These are phyloP conservation scores for Boletus subcaerulescens DNA, from an alignment of 768 basidiomycete species.

Conservation along the genomic window DNA sequence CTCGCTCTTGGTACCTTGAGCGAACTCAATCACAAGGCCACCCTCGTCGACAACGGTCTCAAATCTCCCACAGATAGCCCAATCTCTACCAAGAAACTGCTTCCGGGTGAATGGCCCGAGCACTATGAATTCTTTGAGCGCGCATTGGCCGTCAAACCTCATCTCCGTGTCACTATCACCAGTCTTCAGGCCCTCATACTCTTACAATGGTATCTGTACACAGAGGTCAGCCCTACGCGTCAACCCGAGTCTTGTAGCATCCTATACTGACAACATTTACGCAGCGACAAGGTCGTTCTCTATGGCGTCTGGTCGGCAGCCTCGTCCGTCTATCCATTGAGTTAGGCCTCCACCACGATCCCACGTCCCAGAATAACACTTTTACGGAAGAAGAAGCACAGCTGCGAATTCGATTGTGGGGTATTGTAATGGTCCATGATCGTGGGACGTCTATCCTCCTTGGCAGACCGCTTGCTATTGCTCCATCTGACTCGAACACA, in stretches of 20 bases:
- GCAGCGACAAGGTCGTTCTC: conserved; percentile 83
- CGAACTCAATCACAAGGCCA: conserved; percentile 73
- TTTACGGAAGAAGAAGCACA: conserved; percentile 79
- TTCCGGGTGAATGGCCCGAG: conserved; percentile 65
- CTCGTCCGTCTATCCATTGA: conserved; percentile 81
- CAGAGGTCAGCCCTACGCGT: conserved; percentile 53
- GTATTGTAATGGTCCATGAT: conserved; percentile 81
- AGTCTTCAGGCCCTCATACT: conserved; percentile 82
- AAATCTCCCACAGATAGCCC: conserved; percentile 33
- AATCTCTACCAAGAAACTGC: conserved; percentile 52
- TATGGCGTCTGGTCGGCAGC: conserved; percentile 86
- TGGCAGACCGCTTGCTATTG: conserved; percentile 79
- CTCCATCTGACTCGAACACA: conserved; percentile 81
- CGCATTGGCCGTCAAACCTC: conserved; percentile 74
- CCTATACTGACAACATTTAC: conserved; percentile 6
- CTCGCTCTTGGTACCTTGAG: conserved; percentile 79
- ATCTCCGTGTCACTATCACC: conserved; percentile 76
- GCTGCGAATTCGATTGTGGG: conserved; percentile 80
- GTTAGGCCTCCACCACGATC: conserved; percentile 84
- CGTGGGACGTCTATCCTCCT: conserved; percentile 83
- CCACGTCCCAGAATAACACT: conserved; percentile 53
- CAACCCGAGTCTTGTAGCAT: background rate
- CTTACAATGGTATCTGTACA: conserved; percentile 87
- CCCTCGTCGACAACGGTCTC: conserved; percentile 46
- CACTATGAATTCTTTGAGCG: conserved; percentile 84